Evolutionary conservation across 1,284 basidiomycete species (phyloP).

Genomic region (Melanopsichium pennsylvanicum): DNA sequence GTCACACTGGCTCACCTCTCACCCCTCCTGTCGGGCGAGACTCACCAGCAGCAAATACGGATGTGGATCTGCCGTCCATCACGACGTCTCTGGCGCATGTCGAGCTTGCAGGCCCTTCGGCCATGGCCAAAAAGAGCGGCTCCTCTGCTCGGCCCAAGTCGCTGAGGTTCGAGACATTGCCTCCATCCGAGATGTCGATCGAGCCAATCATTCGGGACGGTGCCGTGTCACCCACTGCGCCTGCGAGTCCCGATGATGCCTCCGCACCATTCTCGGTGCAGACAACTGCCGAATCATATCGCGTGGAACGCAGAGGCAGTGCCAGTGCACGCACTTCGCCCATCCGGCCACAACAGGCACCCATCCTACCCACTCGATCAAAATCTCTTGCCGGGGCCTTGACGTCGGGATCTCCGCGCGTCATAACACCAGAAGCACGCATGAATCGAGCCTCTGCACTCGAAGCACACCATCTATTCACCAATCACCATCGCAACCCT

Average conservation of each 20-base stretch:
- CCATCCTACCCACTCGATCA: conserved; percentile 24
- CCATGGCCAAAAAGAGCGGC: conserved; percentile 18
- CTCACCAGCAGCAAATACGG: conserved; percentile 1
- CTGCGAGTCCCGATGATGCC: conserved; percentile 5
- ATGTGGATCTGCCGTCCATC: not conserved
- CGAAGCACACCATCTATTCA: conserved; percentile 43
- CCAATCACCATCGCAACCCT: conserved; percentile 19
- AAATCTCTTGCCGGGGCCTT: conserved; percentile 22
- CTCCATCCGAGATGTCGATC: conserved; percentile 10
- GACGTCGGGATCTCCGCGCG: conserved; percentile 20
- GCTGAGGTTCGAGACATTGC: conserved; percentile 35
- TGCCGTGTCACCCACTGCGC: conserved; percentile 9
- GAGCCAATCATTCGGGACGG: not conserved
- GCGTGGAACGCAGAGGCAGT: conserved; percentile 7
- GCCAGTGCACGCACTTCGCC: conserved; percentile 23
- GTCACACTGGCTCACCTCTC: conserved; percentile 23
- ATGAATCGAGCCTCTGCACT: conserved; percentile 29
- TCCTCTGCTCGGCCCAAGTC: conserved; percentile 32
- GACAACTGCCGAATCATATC: not conserved
- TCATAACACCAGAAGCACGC: conserved; percentile 15
- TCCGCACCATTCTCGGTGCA: not conserved
- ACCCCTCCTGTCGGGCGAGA: conserved; percentile 21
- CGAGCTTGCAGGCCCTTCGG: conserved; percentile 2
- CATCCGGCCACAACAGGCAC: conserved; percentile 11
- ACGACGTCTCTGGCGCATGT: not conserved